These are phyloP conservation scores for Lachnum nothofagi DNA, from an alignment of 2,329 filamentous ascomycete genomes.

Conservation along the genomic window DNA sequence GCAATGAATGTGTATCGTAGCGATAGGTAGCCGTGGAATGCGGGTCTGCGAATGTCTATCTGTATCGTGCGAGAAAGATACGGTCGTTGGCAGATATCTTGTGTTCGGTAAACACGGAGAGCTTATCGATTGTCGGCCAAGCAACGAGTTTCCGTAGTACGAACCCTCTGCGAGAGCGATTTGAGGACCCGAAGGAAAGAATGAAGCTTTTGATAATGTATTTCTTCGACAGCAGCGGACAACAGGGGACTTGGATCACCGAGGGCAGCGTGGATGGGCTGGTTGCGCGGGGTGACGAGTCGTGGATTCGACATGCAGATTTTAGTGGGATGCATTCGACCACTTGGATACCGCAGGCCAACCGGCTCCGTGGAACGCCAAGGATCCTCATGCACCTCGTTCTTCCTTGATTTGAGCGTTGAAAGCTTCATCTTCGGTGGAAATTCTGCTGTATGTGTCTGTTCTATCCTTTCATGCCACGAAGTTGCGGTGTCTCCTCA, in stretches of 20 bases:
- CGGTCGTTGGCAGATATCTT: neutral
- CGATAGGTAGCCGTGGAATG: conserved; percentile 16
- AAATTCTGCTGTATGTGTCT: no score
- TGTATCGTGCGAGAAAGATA: neutral
- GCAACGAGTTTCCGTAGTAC: no score
- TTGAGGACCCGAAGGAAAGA: neutral
- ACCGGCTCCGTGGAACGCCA: no score
- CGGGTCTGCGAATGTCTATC: neutral
- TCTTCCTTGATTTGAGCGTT: no score
- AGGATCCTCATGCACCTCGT: no score
- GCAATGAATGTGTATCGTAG: conserved; percentile 1
- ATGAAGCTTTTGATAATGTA: neutral
- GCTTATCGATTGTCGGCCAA: neutral
- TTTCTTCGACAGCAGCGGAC: neutral
- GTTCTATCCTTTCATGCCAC: no score
- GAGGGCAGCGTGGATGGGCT: neutral
- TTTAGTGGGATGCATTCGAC: neutral
- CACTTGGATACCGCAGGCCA: neutral
- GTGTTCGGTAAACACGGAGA: neutral
- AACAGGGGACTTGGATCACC: neutral
- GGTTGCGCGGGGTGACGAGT: conserved; percentile 2
- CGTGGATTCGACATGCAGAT: neutral
- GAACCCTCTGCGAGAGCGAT: no score
- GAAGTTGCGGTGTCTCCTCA: no score
- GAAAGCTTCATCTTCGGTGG: no score